A percentile compares a stretch with the other conserved stretches of the same genome.
These are phyloP conservation scores for Lentinula raphanica DNA, from an alignment of 768 basidiomycete genomes.

Conservation along the genomic window DNA sequence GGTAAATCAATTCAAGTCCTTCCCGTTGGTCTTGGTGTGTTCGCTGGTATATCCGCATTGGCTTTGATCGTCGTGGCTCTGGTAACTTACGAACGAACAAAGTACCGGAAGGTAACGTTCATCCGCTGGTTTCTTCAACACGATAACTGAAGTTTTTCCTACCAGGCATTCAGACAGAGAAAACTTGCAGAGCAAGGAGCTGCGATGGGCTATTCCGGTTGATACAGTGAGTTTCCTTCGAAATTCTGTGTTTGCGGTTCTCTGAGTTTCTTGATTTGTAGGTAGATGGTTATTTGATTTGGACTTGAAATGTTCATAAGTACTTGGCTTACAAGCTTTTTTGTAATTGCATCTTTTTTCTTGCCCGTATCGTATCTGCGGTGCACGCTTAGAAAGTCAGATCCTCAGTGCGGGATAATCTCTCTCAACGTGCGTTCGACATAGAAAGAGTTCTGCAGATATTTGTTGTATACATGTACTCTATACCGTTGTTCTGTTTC, in stretches of 20 bases:
- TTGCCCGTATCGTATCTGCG: background rate
- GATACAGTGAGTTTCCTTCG: constrained; percentile 46
- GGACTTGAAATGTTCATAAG: background rate
- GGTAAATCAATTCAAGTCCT: constrained; percentile 71
- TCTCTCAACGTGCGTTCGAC: too few species aligned
- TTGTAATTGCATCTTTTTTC: background rate
- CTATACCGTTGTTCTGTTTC: too few species aligned
- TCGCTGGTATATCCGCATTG: constrained; percentile 81
- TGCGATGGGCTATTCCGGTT: constrained; percentile 52
- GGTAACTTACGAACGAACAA: constrained; percentile 84
- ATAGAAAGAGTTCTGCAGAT: too few species aligned
- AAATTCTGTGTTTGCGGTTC: background rate
- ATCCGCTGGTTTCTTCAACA: too few species aligned
- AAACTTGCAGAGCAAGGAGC: constrained; percentile 63
- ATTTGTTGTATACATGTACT: too few species aligned
- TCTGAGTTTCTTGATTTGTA: background rate
- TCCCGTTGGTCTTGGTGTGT: constrained; percentile 79
- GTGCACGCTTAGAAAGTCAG: too few species aligned
- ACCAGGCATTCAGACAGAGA: constrained; percentile 69
- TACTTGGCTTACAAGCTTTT: background rate
- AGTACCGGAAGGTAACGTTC: constrained; percentile 66
- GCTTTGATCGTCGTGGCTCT: constrained; percentile 75
- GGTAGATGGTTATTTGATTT: constrained; percentile 5
- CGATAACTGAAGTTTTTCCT: too few species aligned
- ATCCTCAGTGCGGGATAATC: too few species aligned